Percentiles rank a stretch among this genome's conserved stretches.
These are phyloP conservation scores for Haberlea rhodopensis DNA, from an alignment of 257 asterid genomes.

Conservation along the genomic window DNA sequence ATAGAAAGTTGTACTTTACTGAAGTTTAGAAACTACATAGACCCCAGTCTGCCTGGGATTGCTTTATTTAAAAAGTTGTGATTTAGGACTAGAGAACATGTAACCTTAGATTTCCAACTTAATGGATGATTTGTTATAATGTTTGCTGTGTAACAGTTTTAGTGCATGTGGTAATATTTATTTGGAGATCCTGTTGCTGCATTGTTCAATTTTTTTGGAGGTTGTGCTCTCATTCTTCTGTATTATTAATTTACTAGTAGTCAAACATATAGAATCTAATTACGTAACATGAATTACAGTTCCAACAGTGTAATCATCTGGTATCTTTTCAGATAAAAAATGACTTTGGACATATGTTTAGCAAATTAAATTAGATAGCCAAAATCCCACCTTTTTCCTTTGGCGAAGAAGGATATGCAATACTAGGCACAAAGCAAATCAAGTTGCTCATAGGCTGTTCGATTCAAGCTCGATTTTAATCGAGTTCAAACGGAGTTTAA, in stretches of 20 bases:
- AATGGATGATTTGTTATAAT: not conserved
- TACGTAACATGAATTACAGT: too few relatives aligned
- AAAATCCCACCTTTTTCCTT: too few relatives aligned
- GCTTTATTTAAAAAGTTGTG: slow-evolving; percentile 4
- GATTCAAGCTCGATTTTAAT: too few relatives aligned
- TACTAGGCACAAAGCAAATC: too few relatives aligned
- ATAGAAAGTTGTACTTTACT: slow-evolving; percentile 29
- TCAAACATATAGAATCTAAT: too few relatives aligned
- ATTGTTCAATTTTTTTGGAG: not conserved
- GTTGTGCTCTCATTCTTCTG: not conserved
- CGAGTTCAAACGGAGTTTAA: too few relatives aligned
- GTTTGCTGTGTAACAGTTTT: not conserved
- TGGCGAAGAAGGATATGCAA: too few relatives aligned
- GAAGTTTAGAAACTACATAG: slow-evolving; percentile 28
- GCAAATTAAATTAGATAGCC: too few relatives aligned
- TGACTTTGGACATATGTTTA: too few relatives aligned
- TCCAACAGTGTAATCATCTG: too few relatives aligned
- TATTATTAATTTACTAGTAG: not conserved
- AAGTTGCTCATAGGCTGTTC: too few relatives aligned
- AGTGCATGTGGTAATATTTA: not conserved
- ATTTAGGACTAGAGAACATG: slow-evolving; percentile 11
- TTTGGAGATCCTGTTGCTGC: not conserved
- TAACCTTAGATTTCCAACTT: not conserved
- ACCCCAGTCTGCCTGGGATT: slow-evolving; percentile 17
- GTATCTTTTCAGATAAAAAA: too few relatives aligned